Percentiles rank a stretch among this genome's conserved stretches.
phyloP scores from a whole-genome alignment of 495 filamentous ascomycete species.

The Aspergillus sparsus region DNA sequence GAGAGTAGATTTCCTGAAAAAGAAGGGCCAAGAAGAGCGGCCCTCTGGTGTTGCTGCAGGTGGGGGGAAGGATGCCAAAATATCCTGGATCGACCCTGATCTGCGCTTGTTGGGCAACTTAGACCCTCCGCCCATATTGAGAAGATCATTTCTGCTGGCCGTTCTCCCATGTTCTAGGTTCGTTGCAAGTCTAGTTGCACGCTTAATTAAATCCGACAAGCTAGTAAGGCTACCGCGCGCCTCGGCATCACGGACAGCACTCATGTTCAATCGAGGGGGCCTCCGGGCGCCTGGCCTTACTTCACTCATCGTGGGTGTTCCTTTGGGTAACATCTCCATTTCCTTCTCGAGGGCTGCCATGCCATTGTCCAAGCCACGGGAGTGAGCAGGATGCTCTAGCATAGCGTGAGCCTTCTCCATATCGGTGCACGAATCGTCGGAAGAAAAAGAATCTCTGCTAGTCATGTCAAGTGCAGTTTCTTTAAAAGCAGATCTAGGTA shows the following conservation, averaged over 20 bases:
- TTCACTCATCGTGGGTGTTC: conserved; percentile 46
- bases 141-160: conserved; percentile 63
- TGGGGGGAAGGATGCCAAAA: conserved; percentile 88
- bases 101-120: conserved; percentile 35
- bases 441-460: conserved; percentile 33
- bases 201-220: conserved; percentile 82
- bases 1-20: conserved; percentile 40
- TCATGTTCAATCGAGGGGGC: conserved; percentile 76
- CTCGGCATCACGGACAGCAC: conserved; percentile 75
- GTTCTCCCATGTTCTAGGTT: conserved; percentile 88
- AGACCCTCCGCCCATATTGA: conserved; percentile 33
- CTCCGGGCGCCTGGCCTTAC: conserved; percentile 51
- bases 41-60: conserved; percentile 64
- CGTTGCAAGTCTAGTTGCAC: conserved; percentile 83
- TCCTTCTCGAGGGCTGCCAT: conserved; percentile 31
- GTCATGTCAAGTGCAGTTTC: conserved; percentile 28
- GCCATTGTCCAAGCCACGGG: conserved; percentile 13
- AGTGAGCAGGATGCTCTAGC: conserved; percentile 21
- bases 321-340: conserved; percentile 36
- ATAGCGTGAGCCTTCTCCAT: conserved; percentile 42
- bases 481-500: conserved; percentile 20
- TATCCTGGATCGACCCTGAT: conserved; percentile 80
- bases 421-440: conserved; percentile 32
- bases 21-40: conserved; percentile 44
- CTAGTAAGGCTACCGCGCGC: conserved; percentile 86